Evolutionary conservation across 108 stramenopile genomes (phyloP), one percentile per base, ranked within the genome.

Genomic region (Nitzschia putrida): DNA sequence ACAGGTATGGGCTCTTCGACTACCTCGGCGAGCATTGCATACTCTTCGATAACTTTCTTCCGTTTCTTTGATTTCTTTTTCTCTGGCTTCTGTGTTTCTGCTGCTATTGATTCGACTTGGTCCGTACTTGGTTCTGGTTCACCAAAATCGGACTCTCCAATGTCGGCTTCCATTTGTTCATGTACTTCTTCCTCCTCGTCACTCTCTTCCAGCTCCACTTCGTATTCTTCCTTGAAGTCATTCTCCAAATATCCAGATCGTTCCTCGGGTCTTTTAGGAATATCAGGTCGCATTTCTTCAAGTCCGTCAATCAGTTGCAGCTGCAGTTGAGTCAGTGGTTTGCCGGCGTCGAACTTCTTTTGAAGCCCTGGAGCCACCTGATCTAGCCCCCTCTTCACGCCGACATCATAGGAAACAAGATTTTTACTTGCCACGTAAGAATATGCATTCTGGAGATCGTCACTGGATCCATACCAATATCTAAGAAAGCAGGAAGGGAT

Each of bases 251-350:
- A 59, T 22, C 74, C 73, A 18, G 11, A 40, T 26, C 83, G 78
- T 47, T 77, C 75, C 9, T 58, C 22, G 9, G 83, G 83, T 22
- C 74, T 52, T 39, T 73, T 74, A 4, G 24, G 20, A 0, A 77
- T 16, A 65, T 84, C 83, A 50, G 34, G 66, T 41, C 74, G 40
- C 72, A 84, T 71, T 53, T 77, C 73, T 9, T 64, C 53, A 34
- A 72, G 40, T 22, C 72, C 79, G n/a, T 78, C 56, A 10, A 72
- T 12, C 1, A 72, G 26, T 14, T 57, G 16, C 7, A 34, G 7
- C 8, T 69, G 45, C 47, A 23, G 41, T 4, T 23, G 47, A 1
- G 39, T 14, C 13, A 77, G 20, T 26, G 49, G 56, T 51, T 81
- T 81, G 5, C 80, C 80, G 0, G 26, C 60, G 2, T 66, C 54